Evolutionary conservation across 805 yeast genomes (phyloP), one percentile per base, ranked within the genome.

Genomic region (Wilhelminamyces savonicus): DNA sequence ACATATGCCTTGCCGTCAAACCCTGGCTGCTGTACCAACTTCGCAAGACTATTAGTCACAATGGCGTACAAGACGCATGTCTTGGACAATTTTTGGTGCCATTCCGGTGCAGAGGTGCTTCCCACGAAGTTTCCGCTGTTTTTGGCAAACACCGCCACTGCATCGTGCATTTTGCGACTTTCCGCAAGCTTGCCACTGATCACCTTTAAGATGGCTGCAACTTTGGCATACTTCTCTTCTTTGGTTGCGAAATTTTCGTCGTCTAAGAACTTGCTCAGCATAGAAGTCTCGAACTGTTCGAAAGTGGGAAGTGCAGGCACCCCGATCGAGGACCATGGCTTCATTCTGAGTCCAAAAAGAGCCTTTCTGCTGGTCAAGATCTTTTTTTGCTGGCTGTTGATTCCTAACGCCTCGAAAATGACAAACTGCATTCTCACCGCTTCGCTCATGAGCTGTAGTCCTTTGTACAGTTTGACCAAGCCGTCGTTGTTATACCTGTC

Each of bases 241-340:
- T 7, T 7, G 8, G 19, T 8, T 8, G 6, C 8, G 19, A 17
- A 7, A 6, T 17, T 6, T 6, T 8, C 8, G 19, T 17, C 19
- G 19, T 6, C 19, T 8, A 6, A 6, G 19, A 6, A 7, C 19
- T 7, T 8, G 19, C 8, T 8, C 19, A 7, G 8, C 8, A 40
- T 31, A 3, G 57, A 46, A 10, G 36, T 36, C 24, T 32, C 24
- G 37, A 57, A 66, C 19, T 66, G 67, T 10, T 45, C 54, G 41
- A 56, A 78, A 0, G 62, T 48, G 3, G 90, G 87, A 24, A 74
- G 44, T 17, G 66, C 69, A 1, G 96, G 96, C 8, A 76, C 76
- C 1, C 94, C 95, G 13, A 87, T 80, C 0, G 86, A 71, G 14
- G 80, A 72, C 59, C 82, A 84, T 4, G 92, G 77, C 50, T 85